These are phyloP conservation scores for Aspergillus caelatus DNA, from an alignment of 2,329 filamentous ascomycete species.

Conservation along the genomic window DNA sequence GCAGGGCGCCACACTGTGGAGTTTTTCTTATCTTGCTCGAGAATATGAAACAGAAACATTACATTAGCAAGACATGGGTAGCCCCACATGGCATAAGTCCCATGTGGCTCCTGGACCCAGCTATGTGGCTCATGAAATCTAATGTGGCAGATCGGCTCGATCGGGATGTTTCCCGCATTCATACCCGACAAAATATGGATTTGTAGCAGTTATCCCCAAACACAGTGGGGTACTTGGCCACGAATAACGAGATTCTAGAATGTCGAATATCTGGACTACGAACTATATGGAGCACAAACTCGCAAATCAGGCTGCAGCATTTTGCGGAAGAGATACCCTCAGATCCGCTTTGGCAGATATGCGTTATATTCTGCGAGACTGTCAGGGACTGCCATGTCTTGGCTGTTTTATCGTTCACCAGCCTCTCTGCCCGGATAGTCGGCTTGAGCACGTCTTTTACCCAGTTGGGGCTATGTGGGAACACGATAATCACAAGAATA, in stretches of 20 bases:
- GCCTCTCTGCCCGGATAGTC: background rate
- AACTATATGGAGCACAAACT: background rate
- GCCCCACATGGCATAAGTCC: background rate
- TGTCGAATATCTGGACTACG: background rate
- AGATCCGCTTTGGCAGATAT: background rate
- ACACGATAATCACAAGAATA: background rate
- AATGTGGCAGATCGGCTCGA: constrained; percentile 3
- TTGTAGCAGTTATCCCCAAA: background rate
- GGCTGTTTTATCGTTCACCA: background rate
- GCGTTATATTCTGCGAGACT: background rate
- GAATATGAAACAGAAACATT: background rate
- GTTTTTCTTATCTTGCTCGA: background rate
- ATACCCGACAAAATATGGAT: background rate
- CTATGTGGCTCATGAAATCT: constrained; percentile 3
- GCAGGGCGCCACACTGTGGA: background rate
- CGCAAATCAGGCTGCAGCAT: background rate
- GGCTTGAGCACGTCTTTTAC: background rate
- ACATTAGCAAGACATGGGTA: background rate
- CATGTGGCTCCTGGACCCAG: background rate
- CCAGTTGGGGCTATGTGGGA: background rate
- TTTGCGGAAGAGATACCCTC: background rate
- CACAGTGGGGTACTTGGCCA: background rate
- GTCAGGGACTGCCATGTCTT: background rate
- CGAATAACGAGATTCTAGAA: background rate
- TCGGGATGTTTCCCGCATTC: background rate